Conservation (phyloP, 352 stramenopile genomes). For the Aphanomyces euteiches region DNA sequence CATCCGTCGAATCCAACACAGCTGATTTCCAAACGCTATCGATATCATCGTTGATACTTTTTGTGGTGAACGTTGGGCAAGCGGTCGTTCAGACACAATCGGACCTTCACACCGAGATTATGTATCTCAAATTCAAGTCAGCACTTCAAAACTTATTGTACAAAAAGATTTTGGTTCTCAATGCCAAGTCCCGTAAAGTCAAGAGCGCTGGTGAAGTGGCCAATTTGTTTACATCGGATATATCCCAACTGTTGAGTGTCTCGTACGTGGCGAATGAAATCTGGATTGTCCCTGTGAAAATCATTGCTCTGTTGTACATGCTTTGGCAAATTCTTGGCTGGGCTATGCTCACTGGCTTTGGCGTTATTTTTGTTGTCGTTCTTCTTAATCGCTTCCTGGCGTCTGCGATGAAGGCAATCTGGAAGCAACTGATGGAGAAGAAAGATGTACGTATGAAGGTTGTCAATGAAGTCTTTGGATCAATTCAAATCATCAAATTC, state of each 20-base stretch:
- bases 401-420: conserved; percentile 14
- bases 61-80: conserved; percentile 23
- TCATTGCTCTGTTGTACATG: conserved; percentile 17
- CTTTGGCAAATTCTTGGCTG: conserved; percentile 22
- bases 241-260: conserved; percentile 20
- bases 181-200: conserved; percentile 22
- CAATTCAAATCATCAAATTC: conserved; percentile 94
- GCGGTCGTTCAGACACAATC: conserved; percentile 14
- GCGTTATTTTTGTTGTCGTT: conserved; percentile 39
- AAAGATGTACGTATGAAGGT: conserved; percentile 43
- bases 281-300: conserved; percentile 20
- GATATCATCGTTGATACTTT: neutral
- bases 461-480: conserved; percentile 42
- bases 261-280: conserved; percentile 17
- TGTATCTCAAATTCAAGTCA: conserved; percentile 19
- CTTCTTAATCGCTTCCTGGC: conserved; percentile 42
- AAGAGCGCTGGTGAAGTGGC: conserved; percentile 9
- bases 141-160: conserved; percentile 21
- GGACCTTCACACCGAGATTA: conserved; percentile 19
- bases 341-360: conserved; percentile 38
- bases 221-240: conserved; percentile 28
- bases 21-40: conserved; percentile 7
- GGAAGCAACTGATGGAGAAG: conserved; percentile 33
- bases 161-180: conserved; percentile 12
- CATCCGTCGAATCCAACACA: neutral